Percentiles rank a stretch among this genome's conserved stretches.
phyloP scores from a whole-genome alignment of 805 yeast species.

The Metschnikowia lochheadii region DNA sequence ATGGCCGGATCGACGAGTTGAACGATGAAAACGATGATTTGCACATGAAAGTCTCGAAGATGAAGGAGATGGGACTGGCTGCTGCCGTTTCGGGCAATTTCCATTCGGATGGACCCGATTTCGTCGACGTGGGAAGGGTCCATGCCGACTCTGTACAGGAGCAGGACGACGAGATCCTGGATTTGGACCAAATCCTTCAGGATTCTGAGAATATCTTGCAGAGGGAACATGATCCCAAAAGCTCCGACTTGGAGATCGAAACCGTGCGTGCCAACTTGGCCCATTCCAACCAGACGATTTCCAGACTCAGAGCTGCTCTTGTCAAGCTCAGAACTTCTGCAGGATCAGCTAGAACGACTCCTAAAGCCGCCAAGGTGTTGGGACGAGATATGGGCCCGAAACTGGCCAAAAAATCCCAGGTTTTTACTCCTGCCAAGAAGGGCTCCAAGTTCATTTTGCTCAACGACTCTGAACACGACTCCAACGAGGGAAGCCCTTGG shows the following conservation, averaged over 20 bases:
- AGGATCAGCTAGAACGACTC: conserved; percentile 24
- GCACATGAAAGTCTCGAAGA: conserved; percentile 32
- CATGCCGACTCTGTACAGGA: conserved; percentile 14
- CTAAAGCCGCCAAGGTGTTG: conserved; percentile 10
- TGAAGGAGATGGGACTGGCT: conserved; percentile 7
- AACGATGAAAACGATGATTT: conserved; percentile 68
- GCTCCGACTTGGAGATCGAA: conserved; percentile 56
- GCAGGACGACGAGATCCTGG: conserved; percentile 31
- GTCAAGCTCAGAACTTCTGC: conserved; percentile 34
- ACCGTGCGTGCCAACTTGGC: conserved; percentile 60
- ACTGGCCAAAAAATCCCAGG: conserved; percentile 9
- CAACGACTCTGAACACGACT: conserved; percentile 23
- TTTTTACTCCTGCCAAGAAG: conserved; percentile 34
- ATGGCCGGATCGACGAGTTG: conserved; percentile 50
- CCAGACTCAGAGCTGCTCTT: conserved; percentile 51
- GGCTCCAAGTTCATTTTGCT: conserved; percentile 30
- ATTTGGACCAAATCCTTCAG: conserved; percentile 30
- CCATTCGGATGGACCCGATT: background rate
- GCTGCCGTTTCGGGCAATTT: background rate
- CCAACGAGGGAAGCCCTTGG: conserved; percentile 12
- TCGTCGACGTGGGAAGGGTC: background rate
- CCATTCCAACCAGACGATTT: conserved; percentile 60
- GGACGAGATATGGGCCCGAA: conserved; percentile 13
- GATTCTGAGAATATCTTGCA: conserved; percentile 20
- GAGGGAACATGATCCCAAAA: conserved; percentile 32